These are phyloP conservation scores for Gaultheria prostrata DNA, from an alignment of 148 eudicot genomes.

Conservation along the genomic window DNA sequence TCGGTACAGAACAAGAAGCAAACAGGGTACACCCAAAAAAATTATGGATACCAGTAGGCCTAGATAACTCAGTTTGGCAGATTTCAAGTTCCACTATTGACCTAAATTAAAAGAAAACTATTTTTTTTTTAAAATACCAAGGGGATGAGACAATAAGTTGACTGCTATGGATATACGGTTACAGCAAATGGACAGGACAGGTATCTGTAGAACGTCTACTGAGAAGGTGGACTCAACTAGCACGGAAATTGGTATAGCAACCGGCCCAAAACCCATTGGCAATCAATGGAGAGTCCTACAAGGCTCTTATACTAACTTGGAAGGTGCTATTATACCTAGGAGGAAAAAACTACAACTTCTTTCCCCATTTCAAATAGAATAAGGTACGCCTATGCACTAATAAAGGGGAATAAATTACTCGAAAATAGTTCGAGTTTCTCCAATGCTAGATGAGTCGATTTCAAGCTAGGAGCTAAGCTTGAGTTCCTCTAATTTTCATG, in stretches of 20 bases:
- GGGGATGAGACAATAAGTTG: not conserved
- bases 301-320: too few relatives aligned
- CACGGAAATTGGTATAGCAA: not conserved
- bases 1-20: not conserved
- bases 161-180: not conserved
- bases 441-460: not conserved
- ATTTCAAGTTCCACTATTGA: not conserved
- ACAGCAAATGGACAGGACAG: not conserved
- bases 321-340: too few relatives aligned
- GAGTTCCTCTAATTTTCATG: not conserved
- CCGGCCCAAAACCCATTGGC: not conserved
- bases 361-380: too few relatives aligned
- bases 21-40: not conserved
- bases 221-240: not conserved
- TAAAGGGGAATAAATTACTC: not conserved
- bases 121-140: too few relatives aligned
- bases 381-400: too few relatives aligned
- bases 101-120: not conserved
- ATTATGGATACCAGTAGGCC: not conserved
- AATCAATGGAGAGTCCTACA: too few relatives aligned
- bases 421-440: not conserved
- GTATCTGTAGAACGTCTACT: not conserved
- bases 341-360: too few relatives aligned
- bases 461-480: not conserved
- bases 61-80: not conserved